These are phyloP conservation scores for Dianthus caryophyllus DNA, from an alignment of 148 eudicot species.

Conservation along the genomic window DNA sequence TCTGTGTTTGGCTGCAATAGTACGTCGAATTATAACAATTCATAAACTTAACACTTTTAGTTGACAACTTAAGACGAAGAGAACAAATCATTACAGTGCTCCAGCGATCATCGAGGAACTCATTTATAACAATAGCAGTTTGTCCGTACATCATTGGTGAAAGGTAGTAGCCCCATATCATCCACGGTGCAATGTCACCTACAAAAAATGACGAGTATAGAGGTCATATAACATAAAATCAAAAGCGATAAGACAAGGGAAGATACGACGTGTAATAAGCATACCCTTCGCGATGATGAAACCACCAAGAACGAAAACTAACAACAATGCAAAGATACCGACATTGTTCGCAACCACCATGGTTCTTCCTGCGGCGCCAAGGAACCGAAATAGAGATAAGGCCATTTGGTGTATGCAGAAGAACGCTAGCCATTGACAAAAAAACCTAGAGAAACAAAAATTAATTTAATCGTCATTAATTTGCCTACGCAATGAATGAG, in stretches of 20 bases:
- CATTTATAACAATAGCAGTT: slow-evolving; percentile 64
- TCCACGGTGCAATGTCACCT: slow-evolving; percentile 63
- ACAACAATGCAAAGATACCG: slow-evolving; percentile 41
- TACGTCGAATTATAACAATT: slow-evolving; percentile 4
- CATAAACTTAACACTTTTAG: too few relatives aligned
- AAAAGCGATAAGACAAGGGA: neutral
- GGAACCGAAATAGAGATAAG: slow-evolving; percentile 48
- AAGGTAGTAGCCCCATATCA: slow-evolving; percentile 65
- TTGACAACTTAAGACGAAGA: slow-evolving; percentile 1
- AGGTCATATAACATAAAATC: slow-evolving; percentile 1
- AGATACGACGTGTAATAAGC: slow-evolving; percentile 8
- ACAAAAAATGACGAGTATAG: slow-evolving; percentile 5
- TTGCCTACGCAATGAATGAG: neutral
- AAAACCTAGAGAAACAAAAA: slow-evolving; percentile 38
- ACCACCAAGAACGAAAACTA: slow-evolving; percentile 61
- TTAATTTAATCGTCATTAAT: neutral
- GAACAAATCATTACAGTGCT: slow-evolving; percentile 31
- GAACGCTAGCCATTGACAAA: slow-evolving; percentile 56
- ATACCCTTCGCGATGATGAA: slow-evolving; percentile 59
- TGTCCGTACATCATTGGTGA: slow-evolving; percentile 85
- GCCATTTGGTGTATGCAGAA: slow-evolving; percentile 66
- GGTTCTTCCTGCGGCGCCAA: slow-evolving; percentile 60
- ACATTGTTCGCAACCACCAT: slow-evolving; percentile 43
- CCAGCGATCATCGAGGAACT: slow-evolving; percentile 77
- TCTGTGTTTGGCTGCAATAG: slow-evolving; percentile 59